Percentiles rank a stretch among this genome's conserved stretches.
phyloP scores from a whole-genome alignment of 176 grass and related monocot genomes.

The Tuctoria greenei region DNA sequence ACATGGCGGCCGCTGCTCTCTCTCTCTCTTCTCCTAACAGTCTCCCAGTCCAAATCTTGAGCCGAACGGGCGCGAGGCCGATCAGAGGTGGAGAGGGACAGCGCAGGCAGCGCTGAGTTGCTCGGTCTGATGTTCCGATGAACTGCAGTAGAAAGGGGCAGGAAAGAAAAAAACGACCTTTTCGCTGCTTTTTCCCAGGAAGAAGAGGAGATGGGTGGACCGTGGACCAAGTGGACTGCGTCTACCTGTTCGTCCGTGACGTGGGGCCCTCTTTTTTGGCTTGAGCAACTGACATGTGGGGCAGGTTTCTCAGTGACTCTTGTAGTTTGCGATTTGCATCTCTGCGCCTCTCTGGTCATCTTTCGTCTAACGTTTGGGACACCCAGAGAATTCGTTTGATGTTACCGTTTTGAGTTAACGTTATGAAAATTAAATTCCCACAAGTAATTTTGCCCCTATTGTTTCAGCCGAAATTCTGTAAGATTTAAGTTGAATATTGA shows the following conservation, averaged over 20 bases:
- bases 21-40: constrained; percentile 1
- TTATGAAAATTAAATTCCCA: neutral
- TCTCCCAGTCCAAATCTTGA: constrained; percentile 33
- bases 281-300: constrained; percentile 4
- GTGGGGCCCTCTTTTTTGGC: neutral
- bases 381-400: neutral
- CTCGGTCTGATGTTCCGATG: constrained; percentile 3
- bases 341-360: no score
- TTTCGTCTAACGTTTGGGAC: neutral
- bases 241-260: constrained; percentile 3
- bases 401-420: neutral
- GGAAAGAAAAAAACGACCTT: neutral
- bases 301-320: neutral
- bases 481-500: neutral
- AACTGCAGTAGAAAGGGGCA: neutral
- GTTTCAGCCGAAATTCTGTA: neutral
- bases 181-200: neutral
- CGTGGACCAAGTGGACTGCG: constrained; percentile 21
- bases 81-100: constrained; percentile 8
- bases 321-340: neutral
- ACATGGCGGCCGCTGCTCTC: constrained; percentile 46
- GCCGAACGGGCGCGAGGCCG: constrained; percentile 5
- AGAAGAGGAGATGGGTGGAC: neutral
- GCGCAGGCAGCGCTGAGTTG: neutral
- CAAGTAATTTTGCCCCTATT: neutral